Evolutionary conservation across 768 basidiomycete genomes (phyloP).

Genomic region (Suillus luteus): DNA sequence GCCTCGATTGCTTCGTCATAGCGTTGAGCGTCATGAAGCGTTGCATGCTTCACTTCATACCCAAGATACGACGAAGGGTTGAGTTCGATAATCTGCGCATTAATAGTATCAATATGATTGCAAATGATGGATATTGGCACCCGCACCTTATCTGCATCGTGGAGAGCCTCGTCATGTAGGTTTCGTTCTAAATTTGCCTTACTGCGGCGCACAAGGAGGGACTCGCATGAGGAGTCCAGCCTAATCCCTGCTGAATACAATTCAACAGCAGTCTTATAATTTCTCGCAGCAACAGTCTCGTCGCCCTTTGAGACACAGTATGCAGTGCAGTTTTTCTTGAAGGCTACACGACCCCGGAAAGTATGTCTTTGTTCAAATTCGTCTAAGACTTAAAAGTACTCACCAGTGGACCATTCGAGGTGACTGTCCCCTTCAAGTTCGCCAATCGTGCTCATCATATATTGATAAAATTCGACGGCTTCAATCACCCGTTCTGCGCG

Average conservation of each 20-base stretch:
- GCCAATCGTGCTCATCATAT: neutral
- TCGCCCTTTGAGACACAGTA: neutral
- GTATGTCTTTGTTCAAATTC: neutral
- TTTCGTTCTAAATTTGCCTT: neutral
- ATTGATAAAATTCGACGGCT: neutral
- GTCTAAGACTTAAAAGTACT: neutral
- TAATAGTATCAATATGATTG: neutral
- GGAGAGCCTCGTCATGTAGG: neutral
- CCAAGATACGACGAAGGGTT: neutral
- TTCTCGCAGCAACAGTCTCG: neutral
- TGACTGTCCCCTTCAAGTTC: neutral
- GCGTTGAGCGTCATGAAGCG: neutral
- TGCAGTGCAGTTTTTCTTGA: neutral
- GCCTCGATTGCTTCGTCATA: neutral
- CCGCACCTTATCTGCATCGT: neutral
- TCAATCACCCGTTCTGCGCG: neutral
- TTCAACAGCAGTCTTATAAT: neutral
- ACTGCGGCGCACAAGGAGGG: neutral
- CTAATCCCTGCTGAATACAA: neutral
- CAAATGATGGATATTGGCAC: neutral
- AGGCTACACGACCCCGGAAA: neutral
- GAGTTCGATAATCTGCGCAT: neutral
- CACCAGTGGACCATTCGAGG: neutral
- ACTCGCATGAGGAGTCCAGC: neutral
- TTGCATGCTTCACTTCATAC: neutral